Conservation (phyloP, 495 filamentous ascomycete species). For the Hyphodiscus hymeniophilus region DNA sequence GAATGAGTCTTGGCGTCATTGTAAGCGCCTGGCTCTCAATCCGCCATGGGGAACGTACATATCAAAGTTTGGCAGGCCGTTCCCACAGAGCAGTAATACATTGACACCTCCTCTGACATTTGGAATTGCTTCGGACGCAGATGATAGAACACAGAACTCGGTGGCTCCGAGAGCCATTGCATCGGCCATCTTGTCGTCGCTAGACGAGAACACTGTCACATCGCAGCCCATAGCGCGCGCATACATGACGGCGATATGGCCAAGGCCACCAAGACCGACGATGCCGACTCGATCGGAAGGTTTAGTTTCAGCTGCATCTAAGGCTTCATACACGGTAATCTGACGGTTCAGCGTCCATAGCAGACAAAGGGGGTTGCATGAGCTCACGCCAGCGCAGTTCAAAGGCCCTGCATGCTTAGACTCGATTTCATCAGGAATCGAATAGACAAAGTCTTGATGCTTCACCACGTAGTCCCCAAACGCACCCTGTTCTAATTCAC, state of each 20-base stretch:
- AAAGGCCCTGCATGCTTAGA: slow-evolving; percentile 41
- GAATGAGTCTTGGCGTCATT: too few relatives aligned
- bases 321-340: too few relatives aligned
- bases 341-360: too few relatives aligned
- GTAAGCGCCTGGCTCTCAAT: too few relatives aligned
- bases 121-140: slow-evolving; percentile 31
- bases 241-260: slow-evolving; percentile 55
- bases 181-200: slow-evolving; percentile 46
- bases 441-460: slow-evolving; percentile 42
- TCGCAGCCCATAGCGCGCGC: slow-evolving; percentile 50
- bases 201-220: slow-evolving; percentile 44
- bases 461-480: slow-evolving; percentile 45
- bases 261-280: slow-evolving; percentile 51
- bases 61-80: too few relatives aligned
- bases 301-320: too few relatives aligned
- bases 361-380: slow-evolving; percentile 42
- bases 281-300: slow-evolving; percentile 47
- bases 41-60: too few relatives aligned
- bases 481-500: slow-evolving; percentile 42
- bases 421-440: slow-evolving; percentile 40
- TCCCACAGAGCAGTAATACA: too few relatives aligned
- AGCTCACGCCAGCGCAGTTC: slow-evolving; percentile 50
- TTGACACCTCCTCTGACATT: slow-evolving; percentile 23
- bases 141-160: slow-evolving; percentile 35
- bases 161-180: slow-evolving; percentile 44